phyloP scores from a whole-genome alignment of 179 eudicot species.

The Patellifolia procumbens region DNA sequence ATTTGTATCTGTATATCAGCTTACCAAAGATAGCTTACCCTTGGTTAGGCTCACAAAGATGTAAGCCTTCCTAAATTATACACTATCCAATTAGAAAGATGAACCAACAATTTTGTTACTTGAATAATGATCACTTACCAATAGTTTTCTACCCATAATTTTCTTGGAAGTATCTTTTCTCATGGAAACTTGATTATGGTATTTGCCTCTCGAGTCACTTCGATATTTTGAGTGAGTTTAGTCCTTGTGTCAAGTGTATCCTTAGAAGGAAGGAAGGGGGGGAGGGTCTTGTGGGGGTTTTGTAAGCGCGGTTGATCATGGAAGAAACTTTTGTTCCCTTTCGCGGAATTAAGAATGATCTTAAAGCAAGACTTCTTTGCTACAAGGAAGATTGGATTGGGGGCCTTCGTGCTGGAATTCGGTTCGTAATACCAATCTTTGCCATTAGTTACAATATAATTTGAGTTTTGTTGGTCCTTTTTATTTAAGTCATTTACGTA shows the following conservation, averaged over 20 bases:
- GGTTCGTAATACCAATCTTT: slow-evolving; percentile 43
- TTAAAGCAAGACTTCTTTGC: slow-evolving; percentile 78
- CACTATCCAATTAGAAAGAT: slow-evolving; percentile 27
- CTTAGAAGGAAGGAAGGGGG: slow-evolving; percentile 10
- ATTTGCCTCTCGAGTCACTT: slow-evolving; percentile 69
- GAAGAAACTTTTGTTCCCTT: slow-evolving; percentile 96
- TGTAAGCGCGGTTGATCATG: slow-evolving; percentile 45
- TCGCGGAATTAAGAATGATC: slow-evolving; percentile 93
- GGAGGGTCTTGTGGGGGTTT: slow-evolving; percentile 8
- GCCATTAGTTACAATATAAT: neutral
- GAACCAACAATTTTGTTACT: slow-evolving; percentile 33
- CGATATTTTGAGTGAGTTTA: slow-evolving; percentile 25
- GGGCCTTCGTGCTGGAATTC: slow-evolving; percentile 90
- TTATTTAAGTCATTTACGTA: neutral
- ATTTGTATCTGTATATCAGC: slow-evolving; percentile 24
- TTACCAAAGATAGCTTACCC: slow-evolving; percentile 27
- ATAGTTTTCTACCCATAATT: slow-evolving; percentile 38
- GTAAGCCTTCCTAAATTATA: slow-evolving; percentile 37
- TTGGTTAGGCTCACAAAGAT: slow-evolving; percentile 35
- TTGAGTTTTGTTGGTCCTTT: neutral
- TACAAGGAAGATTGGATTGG: slow-evolving; percentile 98
- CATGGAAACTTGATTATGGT: slow-evolving; percentile 38
- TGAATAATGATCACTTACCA: slow-evolving; percentile 21
- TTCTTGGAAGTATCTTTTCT: slow-evolving; percentile 15
- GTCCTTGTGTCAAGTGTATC: slow-evolving; percentile 18